Evolutionary conservation across 2,329 filamentous ascomycete genomes (phyloP).

Genomic region (Penicillium brasilianum): DNA sequence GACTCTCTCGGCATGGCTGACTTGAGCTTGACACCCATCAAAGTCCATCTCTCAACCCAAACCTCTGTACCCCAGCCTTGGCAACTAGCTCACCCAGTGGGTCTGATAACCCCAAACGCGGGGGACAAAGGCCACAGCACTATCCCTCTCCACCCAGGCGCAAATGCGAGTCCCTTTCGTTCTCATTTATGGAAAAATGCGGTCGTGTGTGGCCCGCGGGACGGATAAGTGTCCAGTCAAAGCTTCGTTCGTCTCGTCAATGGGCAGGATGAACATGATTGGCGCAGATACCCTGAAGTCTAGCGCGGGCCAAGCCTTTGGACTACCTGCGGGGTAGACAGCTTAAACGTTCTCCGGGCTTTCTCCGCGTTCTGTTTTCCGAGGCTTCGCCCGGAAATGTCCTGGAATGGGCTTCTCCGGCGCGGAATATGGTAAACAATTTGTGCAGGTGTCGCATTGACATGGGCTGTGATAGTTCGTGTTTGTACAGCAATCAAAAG

Average conservation of each 20-base stretch:
- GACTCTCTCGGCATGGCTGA: not conserved
- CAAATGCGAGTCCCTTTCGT: not conserved
- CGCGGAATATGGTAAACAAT: not conserved
- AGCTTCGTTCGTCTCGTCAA: not conserved
- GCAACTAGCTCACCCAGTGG: constrained; percentile 5
- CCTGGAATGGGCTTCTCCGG: not conserved
- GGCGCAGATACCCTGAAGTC: not conserved
- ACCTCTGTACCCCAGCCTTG: constrained; percentile 17
- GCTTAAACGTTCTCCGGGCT: not conserved
- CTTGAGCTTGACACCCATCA: not conserved
- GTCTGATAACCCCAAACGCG: constrained; percentile 12
- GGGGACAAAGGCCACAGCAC: constrained; percentile 3
- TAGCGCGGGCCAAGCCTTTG: not conserved
- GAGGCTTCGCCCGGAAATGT: not conserved
- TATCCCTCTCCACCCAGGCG: not conserved
- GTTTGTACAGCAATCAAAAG: not conserved
- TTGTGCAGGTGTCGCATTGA: no score
- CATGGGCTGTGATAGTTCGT: not conserved
- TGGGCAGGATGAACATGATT: no score
- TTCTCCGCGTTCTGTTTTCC: not conserved
- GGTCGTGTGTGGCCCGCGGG: not conserved
- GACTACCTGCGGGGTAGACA: not conserved
- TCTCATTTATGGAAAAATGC: not conserved
- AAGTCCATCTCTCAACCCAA: not conserved
- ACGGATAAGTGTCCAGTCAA: constrained; percentile 1